These are phyloP conservation scores for Neurospora hispaniola DNA, from an alignment of 495 filamentous ascomycete genomes.

Conservation along the genomic window DNA sequence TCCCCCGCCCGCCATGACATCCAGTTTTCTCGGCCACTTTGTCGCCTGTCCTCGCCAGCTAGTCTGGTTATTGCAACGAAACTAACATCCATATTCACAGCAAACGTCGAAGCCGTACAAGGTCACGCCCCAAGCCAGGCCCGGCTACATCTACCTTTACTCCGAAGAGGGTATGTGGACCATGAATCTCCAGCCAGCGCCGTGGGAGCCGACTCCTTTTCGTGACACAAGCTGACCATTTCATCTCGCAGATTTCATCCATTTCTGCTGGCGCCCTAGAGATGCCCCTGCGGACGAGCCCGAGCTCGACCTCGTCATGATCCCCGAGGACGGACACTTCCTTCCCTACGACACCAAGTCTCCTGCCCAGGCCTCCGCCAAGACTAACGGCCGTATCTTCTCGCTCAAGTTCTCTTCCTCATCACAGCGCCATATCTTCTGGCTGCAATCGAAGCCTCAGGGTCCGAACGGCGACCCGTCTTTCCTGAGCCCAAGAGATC, in stretches of 20 bases:
- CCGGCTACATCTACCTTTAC: slow-evolving; percentile 91
- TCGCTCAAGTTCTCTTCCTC: slow-evolving; percentile 91
- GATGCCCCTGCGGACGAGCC: slow-evolving; percentile 48
- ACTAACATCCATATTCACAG: slow-evolving; percentile 30
- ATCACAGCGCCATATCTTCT: slow-evolving; percentile 85
- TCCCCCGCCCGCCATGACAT: not conserved
- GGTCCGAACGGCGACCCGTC: slow-evolving; percentile 57
- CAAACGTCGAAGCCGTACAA: slow-evolving; percentile 49
- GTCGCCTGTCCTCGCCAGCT: not conserved
- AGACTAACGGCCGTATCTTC: slow-evolving; percentile 84
- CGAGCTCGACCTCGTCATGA: slow-evolving; percentile 77
- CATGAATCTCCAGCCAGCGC: not conserved
- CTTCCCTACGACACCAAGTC: slow-evolving; percentile 55
- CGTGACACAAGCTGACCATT: slow-evolving; percentile 11
- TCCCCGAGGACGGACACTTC: slow-evolving; percentile 82
- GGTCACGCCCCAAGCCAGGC: slow-evolving; percentile 55
- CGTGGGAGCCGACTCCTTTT: not conserved
- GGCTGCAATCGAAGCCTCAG: slow-evolving; percentile 85
- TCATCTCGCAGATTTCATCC: slow-evolving; percentile 54
- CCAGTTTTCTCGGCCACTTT: not conserved
- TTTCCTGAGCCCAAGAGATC: slow-evolving; percentile 73
- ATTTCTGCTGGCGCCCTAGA: slow-evolving; percentile 87
- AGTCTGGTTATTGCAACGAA: not conserved
- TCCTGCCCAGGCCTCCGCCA: slow-evolving; percentile 39
- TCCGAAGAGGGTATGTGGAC: slow-evolving; percentile 64